These are phyloP conservation scores for Hibiscus trionum DNA, from an alignment of 345 rosid genomes.

Conservation along the genomic window DNA sequence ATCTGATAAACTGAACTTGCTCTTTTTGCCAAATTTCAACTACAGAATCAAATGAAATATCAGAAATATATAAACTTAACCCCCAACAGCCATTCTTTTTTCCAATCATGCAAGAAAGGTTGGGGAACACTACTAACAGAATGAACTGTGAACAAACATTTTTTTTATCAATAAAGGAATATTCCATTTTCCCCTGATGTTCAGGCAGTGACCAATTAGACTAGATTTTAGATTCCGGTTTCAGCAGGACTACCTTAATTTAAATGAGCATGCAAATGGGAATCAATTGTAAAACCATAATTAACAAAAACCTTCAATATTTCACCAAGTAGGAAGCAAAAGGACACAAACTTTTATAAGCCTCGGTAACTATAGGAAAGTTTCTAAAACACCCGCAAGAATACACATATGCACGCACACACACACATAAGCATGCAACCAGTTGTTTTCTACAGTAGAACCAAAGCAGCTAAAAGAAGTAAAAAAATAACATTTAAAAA, in stretches of 20 bases:
- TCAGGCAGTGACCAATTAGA: no score
- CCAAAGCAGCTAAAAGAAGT: not conserved
- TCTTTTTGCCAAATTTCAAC: conserved; percentile 61
- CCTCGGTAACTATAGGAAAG: not conserved
- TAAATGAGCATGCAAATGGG: no score
- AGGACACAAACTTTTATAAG: not conserved
- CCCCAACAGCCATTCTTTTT: not conserved
- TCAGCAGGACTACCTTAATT: no score
- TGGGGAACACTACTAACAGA: no score
- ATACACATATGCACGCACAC: not conserved
- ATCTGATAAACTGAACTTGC: conserved; percentile 74
- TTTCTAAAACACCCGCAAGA: not conserved
- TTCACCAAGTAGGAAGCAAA: not conserved
- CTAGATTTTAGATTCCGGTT: no score
- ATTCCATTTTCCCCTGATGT: no score
- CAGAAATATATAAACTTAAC: not conserved
- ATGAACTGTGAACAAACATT: no score
- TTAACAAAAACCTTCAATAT: not conserved
- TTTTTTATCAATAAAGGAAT: no score
- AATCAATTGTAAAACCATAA: no score
- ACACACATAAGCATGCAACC: not conserved
- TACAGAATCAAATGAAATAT: conserved; percentile 12
- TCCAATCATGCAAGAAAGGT: no score
- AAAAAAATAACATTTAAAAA: not conserved
- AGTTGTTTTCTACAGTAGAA: not conserved